Base-by-base conservation (phyloP, 2,329 filamentous ascomycete species). In the Didymella segeticola region DNA sequence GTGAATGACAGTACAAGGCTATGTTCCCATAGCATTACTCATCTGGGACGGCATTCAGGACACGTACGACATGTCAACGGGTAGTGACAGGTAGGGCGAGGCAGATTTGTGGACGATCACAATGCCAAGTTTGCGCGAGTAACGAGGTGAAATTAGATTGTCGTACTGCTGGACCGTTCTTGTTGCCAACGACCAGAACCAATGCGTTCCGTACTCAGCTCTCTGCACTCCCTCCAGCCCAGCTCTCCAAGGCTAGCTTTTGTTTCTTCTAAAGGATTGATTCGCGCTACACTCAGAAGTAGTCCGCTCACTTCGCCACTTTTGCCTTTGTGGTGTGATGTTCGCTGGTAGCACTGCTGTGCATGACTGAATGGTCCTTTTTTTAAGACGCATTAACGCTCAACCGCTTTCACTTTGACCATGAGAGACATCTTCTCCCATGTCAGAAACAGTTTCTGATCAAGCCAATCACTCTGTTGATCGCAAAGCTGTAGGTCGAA, bases 361-460 rank as follows among this genome's bases (percentile, higher is more conserved):
- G 11, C 9, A 20, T 12, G 14, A 17, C 8, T 4, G 15, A 10
- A 7, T 8, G 5, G 23, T 12, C 10, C 11, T 41, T 15, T 19
- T 27, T 12, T 9, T 0, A 19, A 2, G 2, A 11, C 4, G n/a
- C 10, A 26, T 45, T 19, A 34, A n/a, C 30, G 27, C 22, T 39
- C 10, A 0, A n/a, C 36, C 3, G 22, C 14, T 26, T 27, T 48
- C 15, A 50, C 3, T 14, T 29, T 50, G 33, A 31, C 14, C 54
- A 57, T 70, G 34, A 73, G 43, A 11, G 69, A 67, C 15, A 53
- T 49, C 55, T 77, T 76, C 53, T 72, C 61, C 77, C 77, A 79
- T 6, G 77, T 53, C 4, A 60, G 62, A 37, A 63, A 78, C 0
- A 62, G 62, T 2, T 61, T 41, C 58, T 78, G 76, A 1, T 71